Evolutionary conservation across 495 filamentous ascomycete genomes (phyloP), one percentile per base, ranked within the genome.

Genomic region (Podospora australis): DNA sequence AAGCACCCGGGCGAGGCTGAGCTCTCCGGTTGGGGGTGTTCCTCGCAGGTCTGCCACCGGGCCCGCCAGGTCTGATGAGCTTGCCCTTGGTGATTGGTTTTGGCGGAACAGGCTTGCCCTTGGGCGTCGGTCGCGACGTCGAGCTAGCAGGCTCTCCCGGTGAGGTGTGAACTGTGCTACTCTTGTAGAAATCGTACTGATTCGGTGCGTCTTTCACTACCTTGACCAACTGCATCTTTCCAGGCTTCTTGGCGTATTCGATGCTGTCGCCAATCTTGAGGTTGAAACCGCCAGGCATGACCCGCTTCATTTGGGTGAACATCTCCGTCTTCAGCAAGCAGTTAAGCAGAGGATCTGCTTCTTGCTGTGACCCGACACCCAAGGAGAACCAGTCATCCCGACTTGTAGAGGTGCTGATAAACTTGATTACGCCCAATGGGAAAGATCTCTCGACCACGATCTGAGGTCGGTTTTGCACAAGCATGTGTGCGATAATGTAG

Each of bases 171-270:
- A 99, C 82, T 8, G 83, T 83, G 47, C 86, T 82, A 54, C 87
- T 94, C 77, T 99, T 99, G 73, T 99, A 99, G 55, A 81, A 74
- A 60, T 97, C 94, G 32, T 83, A 79, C n/a, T 81, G 72, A 10
- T 74, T 75, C 4, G 87, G 79, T 2, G 75, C 70, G 60, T 99
- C 94, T 66, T 95, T 96, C 50, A 95, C 59, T 2, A 82, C 86
- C 73, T 97, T 97, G 54, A 99, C 82, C 2, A 77, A 57, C 35
- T 88, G 81, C 58, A 86, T 76, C 72, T 99, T 99, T 26, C 89
- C 88, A 3, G 94, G 94, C 70, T 99, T 99, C 78, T 97, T 99
- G 59, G 90, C 89, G 66, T 92, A 99, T 62, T 96, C 88, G 60
- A 99, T 90, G 1, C 77, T 77, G 24, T 90, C 82, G 13, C 71